Percentiles rank a stretch among this genome's conserved stretches.
phyloP scores from a whole-genome alignment of 371 early-diverging fungal species.

The Phascolomyces articulosus region DNA sequence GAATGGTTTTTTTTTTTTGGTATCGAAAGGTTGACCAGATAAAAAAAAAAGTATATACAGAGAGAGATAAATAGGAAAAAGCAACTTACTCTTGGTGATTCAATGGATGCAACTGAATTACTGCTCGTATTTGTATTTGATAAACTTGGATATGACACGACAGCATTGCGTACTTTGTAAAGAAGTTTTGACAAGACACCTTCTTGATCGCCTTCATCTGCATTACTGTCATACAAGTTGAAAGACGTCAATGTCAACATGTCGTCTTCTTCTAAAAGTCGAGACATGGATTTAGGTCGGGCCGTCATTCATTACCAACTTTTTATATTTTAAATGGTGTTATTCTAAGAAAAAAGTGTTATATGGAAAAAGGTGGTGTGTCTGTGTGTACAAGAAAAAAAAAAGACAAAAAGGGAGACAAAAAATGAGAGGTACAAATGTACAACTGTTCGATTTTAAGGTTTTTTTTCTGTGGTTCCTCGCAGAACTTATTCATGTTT shows the following conservation, averaged over 20 bases:
- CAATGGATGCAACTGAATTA: neutral
- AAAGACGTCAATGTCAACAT: slow-evolving; percentile 49
- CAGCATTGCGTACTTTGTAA: slow-evolving; percentile 59
- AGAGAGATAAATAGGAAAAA: neutral
- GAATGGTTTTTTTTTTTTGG: no score
- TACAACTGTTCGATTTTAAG: no score
- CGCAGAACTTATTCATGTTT: no score
- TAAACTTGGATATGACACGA: slow-evolving; percentile 22
- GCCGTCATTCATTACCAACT: slow-evolving; percentile 8
- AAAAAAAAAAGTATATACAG: neutral
- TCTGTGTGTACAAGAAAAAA: no score
- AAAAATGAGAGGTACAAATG: no score
- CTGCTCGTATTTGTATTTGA: slow-evolving; percentile 10
- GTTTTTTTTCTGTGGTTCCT: no score
- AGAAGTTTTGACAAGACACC: slow-evolving; percentile 62
- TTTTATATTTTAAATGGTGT: no score
- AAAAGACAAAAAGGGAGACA: no score
- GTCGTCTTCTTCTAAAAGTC: slow-evolving; percentile 29
- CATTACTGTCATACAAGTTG: slow-evolving; percentile 34
- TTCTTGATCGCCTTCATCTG: slow-evolving; percentile 54
- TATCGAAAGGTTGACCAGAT: neutral
- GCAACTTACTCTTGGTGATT: neutral
- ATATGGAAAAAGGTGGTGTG: no score
- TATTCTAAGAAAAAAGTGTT: no score
- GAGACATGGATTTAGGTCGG: slow-evolving; percentile 25